A percentile compares a stretch with the other conserved stretches of the same genome.
Conservation (phyloP, 352 stramenopile species). For the Halophytophthora polymorphica region DNA sequence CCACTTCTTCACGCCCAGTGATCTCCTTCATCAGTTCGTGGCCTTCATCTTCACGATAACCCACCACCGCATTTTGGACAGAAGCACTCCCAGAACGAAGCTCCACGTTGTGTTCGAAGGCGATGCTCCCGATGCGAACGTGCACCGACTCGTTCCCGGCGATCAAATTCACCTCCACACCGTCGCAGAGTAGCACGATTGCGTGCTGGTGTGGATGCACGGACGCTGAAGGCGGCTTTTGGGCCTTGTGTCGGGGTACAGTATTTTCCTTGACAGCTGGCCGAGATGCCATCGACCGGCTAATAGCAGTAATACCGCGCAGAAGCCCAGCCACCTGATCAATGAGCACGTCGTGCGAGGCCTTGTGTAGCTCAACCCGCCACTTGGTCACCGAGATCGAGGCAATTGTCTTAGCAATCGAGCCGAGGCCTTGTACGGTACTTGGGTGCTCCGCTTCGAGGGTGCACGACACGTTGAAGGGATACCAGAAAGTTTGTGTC, state of each 20-base stretch:
- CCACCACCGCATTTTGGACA: constrained; percentile 64
- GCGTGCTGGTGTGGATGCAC: constrained; percentile 17
- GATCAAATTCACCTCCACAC: constrained; percentile 46
- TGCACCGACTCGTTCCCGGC: constrained; percentile 39
- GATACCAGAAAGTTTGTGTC: constrained; percentile 40
- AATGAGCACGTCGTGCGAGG: constrained; percentile 23
- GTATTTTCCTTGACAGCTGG: constrained; percentile 7
- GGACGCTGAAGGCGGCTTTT: neutral
- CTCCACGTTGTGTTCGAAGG: constrained; percentile 22
- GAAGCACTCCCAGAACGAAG: constrained; percentile 34
- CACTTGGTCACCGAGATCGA: constrained; percentile 29
- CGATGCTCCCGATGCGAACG: constrained; percentile 48
- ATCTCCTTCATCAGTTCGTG: constrained; percentile 1
- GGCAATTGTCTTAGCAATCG: constrained; percentile 4
- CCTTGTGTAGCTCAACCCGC: constrained; percentile 27
- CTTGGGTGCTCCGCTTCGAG: constrained; percentile 28
- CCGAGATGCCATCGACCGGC: constrained; percentile 5
- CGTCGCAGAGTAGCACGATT: constrained; percentile 39
- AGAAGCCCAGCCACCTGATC: constrained; percentile 9
- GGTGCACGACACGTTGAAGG: constrained; percentile 43
- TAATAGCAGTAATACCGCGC: constrained; percentile 11
- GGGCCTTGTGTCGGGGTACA: neutral
- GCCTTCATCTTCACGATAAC: constrained; percentile 21
- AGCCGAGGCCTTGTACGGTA: neutral
- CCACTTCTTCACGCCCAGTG: constrained; percentile 45